Evolutionary conservation across 306 rosid genomes (phyloP).

Genomic region (Sechiopsis laciniata): DNA sequence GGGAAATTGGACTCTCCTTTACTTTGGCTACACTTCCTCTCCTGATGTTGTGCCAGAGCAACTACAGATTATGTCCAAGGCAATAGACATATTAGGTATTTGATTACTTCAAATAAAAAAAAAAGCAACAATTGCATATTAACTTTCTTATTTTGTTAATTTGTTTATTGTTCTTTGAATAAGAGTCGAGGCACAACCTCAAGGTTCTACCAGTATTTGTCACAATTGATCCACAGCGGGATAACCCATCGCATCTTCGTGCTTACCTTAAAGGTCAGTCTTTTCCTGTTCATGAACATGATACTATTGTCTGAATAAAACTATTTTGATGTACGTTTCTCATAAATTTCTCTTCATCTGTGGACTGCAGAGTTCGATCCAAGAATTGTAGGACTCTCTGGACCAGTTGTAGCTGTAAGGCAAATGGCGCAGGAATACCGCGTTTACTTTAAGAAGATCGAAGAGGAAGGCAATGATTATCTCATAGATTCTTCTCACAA

Average conservation of each 20-base stretch:
- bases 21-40: constrained; percentile 87
- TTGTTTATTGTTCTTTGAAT: constrained; percentile 26
- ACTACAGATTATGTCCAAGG: constrained; percentile 53
- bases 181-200: constrained; percentile 49
- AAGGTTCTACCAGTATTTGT: constrained; percentile 78
- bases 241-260: constrained; percentile 62
- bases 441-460: constrained; percentile 62
- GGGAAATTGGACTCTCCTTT: constrained; percentile 82
- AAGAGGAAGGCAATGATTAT: constrained; percentile 83
- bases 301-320: not conserved
- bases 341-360: constrained; percentile 14
- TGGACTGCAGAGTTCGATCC: constrained; percentile 64
- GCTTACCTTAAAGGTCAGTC: constrained; percentile 75
- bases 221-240: constrained; percentile 88
- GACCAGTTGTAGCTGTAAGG: constrained; percentile 65
- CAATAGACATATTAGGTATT: constrained; percentile 58
- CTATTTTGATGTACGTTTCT: constrained; percentile 1
- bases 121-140: not conserved
- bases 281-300: constrained; percentile 18
- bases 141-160: constrained; percentile 3
- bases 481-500: constrained; percentile 80
- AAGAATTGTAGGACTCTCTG: constrained; percentile 70
- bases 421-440: constrained; percentile 91
- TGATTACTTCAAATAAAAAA: not conserved
- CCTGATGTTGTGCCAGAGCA: constrained; percentile 93